phyloP scores from a whole-genome alignment of 345 rosid genomes.

The Rhizophora apiculata region DNA sequence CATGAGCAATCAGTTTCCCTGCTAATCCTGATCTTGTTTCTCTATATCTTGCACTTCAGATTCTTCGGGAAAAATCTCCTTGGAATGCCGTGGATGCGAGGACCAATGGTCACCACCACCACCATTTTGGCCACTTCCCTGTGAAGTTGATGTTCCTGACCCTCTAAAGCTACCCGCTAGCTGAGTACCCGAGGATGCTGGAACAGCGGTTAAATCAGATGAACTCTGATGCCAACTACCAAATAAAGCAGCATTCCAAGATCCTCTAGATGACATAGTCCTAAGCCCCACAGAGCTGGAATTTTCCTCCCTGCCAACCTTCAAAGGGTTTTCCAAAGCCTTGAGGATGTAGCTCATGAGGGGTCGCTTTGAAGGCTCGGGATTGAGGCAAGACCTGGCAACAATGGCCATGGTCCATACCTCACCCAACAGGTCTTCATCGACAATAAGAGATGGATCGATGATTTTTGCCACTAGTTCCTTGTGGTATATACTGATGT shows the following conservation, averaged over 20 bases:
- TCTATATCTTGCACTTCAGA: slow-evolving; percentile 47
- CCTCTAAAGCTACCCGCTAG: slow-evolving; percentile 55
- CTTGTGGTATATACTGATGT: slow-evolving; percentile 80
- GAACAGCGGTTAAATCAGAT: slow-evolving; percentile 55
- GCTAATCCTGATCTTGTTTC: slow-evolving; percentile 45
- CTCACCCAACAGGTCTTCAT: slow-evolving; percentile 91
- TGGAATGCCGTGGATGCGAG: slow-evolving; percentile 66
- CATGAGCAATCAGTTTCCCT: slow-evolving; percentile 30
- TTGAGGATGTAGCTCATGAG: slow-evolving; percentile 85
- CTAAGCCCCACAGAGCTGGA: slow-evolving; percentile 76
- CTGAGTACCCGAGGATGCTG: slow-evolving; percentile 32
- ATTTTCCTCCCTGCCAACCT: slow-evolving; percentile 79
- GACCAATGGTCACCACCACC: slow-evolving; percentile 62
- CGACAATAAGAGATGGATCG: slow-evolving; percentile 81
- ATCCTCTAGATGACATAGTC: slow-evolving; percentile 80
- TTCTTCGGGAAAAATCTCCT: slow-evolving; percentile 87
- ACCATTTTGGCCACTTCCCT: slow-evolving; percentile 65
- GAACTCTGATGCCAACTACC: slow-evolving; percentile 95
- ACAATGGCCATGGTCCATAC: slow-evolving; percentile 99
- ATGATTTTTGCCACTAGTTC: slow-evolving; percentile 85
- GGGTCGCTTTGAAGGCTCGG: slow-evolving; percentile 86
- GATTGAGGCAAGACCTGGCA: slow-evolving; percentile 91
- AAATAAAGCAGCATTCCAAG: slow-evolving; percentile 89
- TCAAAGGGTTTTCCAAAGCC: slow-evolving; percentile 88
- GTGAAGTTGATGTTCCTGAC: slow-evolving; percentile 68